Percentiles rank a stretch among this genome's conserved stretches.
Conservation (phyloP, 441 rosid genomes). For the Pelargonium cotyledonis region DNA sequence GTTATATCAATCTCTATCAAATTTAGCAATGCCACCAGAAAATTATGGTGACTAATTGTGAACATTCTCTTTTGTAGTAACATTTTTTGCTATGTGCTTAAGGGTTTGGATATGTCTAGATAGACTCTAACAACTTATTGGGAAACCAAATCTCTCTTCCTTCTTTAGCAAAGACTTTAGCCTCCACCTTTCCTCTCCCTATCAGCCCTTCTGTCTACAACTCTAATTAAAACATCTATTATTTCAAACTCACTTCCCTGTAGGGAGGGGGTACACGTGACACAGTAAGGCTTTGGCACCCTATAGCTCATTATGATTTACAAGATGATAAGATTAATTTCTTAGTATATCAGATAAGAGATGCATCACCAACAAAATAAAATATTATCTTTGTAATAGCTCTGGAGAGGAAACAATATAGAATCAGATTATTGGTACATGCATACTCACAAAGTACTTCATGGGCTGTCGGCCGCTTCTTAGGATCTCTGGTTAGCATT, state of each 20-base stretch:
- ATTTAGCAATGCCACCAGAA: no score
- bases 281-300: no score
- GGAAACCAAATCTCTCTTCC: neutral
- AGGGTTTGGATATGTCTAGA: neutral
- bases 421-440: neutral
- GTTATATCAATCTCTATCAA: no score
- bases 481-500: conserved; percentile 84
- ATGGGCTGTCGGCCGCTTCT: conserved; percentile 76
- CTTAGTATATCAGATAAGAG: neutral
- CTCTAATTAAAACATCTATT: no score
- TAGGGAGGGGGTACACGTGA: no score
- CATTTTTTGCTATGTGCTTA: no score
- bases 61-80: no score
- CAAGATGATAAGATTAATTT: no score
- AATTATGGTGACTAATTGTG: no score
- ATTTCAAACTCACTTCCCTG: no score
- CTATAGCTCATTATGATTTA: neutral
- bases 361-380: neutral
- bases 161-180: neutral
- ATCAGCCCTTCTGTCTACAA: neutral
- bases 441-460: conserved; percentile 74
- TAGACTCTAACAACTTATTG: neutral
- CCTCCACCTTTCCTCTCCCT: neutral
- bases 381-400: neutral
- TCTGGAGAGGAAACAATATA: neutral